Evolutionary conservation across 2,329 filamentous ascomycete genomes (phyloP).

Genomic region (Leptographium wingfieldii): DNA sequence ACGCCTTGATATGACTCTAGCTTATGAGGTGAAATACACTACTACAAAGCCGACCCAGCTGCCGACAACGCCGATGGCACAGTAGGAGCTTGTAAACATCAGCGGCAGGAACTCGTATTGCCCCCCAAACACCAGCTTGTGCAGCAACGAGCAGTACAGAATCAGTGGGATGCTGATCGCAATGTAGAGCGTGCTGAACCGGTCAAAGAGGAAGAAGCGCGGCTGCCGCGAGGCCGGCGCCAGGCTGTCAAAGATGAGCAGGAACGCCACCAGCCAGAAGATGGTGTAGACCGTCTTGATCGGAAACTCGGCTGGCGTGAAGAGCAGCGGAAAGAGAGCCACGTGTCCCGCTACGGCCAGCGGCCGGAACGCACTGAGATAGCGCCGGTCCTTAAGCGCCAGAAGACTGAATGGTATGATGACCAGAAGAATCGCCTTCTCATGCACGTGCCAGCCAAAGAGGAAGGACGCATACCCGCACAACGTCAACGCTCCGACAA

Average conservation of each 20-base stretch:
- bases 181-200: slow-evolving; percentile 83
- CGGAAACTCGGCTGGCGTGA: slow-evolving; percentile 84
- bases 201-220: slow-evolving; percentile 82
- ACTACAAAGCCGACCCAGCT: slow-evolving; percentile 94
- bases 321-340: slow-evolving; percentile 85
- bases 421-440: slow-evolving; percentile 89
- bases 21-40: slow-evolving; percentile 62
- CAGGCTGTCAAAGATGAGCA: slow-evolving; percentile 75
- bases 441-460: slow-evolving; percentile 97
- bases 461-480: slow-evolving; percentile 95
- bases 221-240: slow-evolving; percentile 69
- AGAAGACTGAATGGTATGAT: slow-evolving; percentile 93
- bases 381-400: slow-evolving; percentile 76
- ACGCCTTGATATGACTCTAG: neutral
- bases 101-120: slow-evolving; percentile 81
- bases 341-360: slow-evolving; percentile 89
- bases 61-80: slow-evolving; percentile 83
- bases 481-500: slow-evolving; percentile 78
- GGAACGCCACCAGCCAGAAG: slow-evolving; percentile 77
- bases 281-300: slow-evolving; percentile 90
- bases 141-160: slow-evolving; percentile 73
- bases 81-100: slow-evolving; percentile 96
- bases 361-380: slow-evolving; percentile 83
- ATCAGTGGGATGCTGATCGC: slow-evolving; percentile 81
- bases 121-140: slow-evolving; percentile 71